Base-by-base conservation (phyloP, 1,139 yeast genomes). In the Hyphopichia wangnamkhiaoensis region DNA sequence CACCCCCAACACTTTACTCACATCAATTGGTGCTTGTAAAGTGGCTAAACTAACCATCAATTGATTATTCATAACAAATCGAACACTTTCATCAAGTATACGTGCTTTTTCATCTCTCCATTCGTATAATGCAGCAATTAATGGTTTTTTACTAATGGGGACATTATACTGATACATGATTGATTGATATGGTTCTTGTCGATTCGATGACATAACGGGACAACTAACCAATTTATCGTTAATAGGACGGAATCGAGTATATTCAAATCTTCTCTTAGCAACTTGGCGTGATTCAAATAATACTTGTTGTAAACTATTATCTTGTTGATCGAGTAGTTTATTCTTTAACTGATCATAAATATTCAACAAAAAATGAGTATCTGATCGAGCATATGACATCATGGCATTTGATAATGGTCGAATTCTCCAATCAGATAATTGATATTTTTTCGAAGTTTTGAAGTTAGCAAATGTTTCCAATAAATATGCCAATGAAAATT, bases 401-500 rank as follows among this genome's bases (percentile, higher is more conserved):
- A 93, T 85, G 29, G 89, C 82, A 12, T 70, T 61, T 3, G 89
- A 78, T 38, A 93, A 66, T 0, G 99, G 98, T 50, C 99, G 75
- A 4, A 84, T 67, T 60, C 99, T 79, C 99, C 99, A 93, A 61
- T 93, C 99, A 0, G 98, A 96, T 47, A 93, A 67, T 62, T 94
- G 99, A 61, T 91, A 94, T 61, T 91, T 87, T 55, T 94, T 94
- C 7, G 96, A 87, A 0, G 98, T 91, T 49, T 82, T 82, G 63
- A 93, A 93, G 37, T 79, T 74, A 7, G 95, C 96, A 61, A 76
- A 89, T 16, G 76, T 76, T 53, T 91, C 96, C 38, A 94, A 70
- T 35, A 94, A 67, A 58, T 80, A 88, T 0, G 97, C 96, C 45
- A 94, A 72, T 30, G 96, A 85, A 54, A 85, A 84, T 50, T 82